Evolutionary conservation across 495 filamentous ascomycete genomes (phyloP).

Genomic region (Xylaria sp.): DNA sequence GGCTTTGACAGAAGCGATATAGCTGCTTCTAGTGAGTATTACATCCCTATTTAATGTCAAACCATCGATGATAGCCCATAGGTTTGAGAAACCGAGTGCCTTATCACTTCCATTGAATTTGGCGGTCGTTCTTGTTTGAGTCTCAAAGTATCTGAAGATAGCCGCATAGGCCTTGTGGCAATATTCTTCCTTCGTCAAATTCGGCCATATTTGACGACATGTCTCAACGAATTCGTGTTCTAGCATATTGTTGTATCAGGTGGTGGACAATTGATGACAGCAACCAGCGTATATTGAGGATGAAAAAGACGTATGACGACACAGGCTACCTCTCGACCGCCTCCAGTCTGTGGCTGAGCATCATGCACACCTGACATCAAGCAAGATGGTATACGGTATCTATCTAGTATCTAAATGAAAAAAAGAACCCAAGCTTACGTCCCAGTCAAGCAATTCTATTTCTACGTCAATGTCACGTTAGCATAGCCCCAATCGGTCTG

Average conservation of each 20-base stretch:
- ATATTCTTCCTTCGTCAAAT: conserved; percentile 9
- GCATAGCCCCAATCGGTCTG: not conserved
- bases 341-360: not conserved
- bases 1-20: not conserved
- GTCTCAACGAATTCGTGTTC: not conserved
- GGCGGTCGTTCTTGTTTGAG: not conserved
- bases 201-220: conserved; percentile 11
- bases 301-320: not conserved
- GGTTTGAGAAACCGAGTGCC: not conserved
- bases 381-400: not conserved
- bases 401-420: not conserved
- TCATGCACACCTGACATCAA: not conserved
- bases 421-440: too few species aligned
- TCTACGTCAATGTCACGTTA: not conserved
- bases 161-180: conserved; percentile 1
- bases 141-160: not conserved
- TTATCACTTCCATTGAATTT: not conserved
- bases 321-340: not conserved
- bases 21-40: not conserved
- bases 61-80: not conserved
- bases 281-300: not conserved
- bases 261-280: not conserved
- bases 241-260: not conserved
- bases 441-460: not conserved
- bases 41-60: not conserved